A percentile compares a stretch with the other conserved stretches of the same genome.
phyloP scores from a whole-genome alignment of 2,329 filamentous ascomycete genomes.

The Ceratocystis lukuohia region DNA sequence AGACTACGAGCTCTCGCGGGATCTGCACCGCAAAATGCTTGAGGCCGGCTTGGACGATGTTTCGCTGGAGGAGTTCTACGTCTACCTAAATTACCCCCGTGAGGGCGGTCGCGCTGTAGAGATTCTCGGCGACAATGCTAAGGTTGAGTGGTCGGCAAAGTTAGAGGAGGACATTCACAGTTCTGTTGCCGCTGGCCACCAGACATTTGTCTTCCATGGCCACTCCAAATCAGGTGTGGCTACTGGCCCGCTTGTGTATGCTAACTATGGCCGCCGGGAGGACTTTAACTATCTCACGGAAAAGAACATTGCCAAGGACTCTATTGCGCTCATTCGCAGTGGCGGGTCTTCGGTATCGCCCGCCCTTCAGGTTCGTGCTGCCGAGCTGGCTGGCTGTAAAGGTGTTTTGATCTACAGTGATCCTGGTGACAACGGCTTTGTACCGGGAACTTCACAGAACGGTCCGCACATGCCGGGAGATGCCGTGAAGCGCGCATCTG shows the following conservation, averaged over 20 bases:
- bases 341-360: conserved; percentile 60
- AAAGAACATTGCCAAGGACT: conserved; percentile 56
- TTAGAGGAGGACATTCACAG: conserved; percentile 64
- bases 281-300: conserved; percentile 66
- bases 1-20: conserved; percentile 72
- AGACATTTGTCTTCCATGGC: conserved; percentile 74
- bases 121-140: conserved; percentile 53
- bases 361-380: conserved; percentile 76
- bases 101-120: conserved; percentile 64
- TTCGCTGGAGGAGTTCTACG: conserved; percentile 62
- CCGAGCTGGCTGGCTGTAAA: conserved; percentile 70
- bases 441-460: conserved; percentile 59
- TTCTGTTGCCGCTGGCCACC: conserved; percentile 43
- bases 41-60: conserved; percentile 63
- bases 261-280: conserved; percentile 74
- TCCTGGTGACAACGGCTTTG: conserved; percentile 70
- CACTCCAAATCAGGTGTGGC: conserved; percentile 79
- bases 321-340: conserved; percentile 73
- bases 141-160: conserved; percentile 60
- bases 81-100: conserved; percentile 86
- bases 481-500: conserved; percentile 68
- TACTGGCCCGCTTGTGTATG: conserved; percentile 75
- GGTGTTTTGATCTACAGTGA: conserved; percentile 92
- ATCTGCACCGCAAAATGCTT: conserved; percentile 65
- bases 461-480: conserved; percentile 71